phyloP scores from a whole-genome alignment of 176 grass and related monocot genomes.

The Lolium multiflorum region DNA sequence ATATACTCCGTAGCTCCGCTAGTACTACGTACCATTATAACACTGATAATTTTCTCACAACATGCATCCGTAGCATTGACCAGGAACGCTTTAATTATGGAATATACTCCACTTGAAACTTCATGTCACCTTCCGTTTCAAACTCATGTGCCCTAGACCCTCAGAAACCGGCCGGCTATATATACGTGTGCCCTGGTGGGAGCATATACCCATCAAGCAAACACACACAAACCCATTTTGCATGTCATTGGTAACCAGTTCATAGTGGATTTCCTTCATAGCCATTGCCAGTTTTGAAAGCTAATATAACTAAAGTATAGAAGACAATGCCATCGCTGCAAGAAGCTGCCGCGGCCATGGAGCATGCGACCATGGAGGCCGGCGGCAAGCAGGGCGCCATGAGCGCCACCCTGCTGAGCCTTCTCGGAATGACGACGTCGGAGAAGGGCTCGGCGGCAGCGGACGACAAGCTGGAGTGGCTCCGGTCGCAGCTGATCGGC shows the following conservation, averaged over 20 bases:
- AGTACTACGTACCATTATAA: too few species aligned
- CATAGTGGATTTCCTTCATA: neutral
- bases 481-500: constrained; percentile 69
- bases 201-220: neutral
- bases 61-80: neutral
- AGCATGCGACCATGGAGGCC: neutral
- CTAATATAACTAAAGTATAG: neutral
- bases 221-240: neutral
- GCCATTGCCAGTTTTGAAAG: neutral
- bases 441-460: neutral
- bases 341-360: neutral
- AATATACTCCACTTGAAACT: neutral
- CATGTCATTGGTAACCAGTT: neutral
- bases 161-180: neutral
- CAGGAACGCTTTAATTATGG: neutral
- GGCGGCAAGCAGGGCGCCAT: neutral
- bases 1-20: too few species aligned
- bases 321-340: neutral
- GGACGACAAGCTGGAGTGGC: constrained; percentile 63
- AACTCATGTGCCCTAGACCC: neutral
- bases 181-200: neutral
- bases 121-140: neutral
- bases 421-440: neutral
- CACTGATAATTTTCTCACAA: too few species aligned
- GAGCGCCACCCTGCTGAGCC: constrained; percentile 3